These are phyloP conservation scores for Melaleuca quinquenervia DNA, from an alignment of 345 rosid genomes.

Conservation along the genomic window DNA sequence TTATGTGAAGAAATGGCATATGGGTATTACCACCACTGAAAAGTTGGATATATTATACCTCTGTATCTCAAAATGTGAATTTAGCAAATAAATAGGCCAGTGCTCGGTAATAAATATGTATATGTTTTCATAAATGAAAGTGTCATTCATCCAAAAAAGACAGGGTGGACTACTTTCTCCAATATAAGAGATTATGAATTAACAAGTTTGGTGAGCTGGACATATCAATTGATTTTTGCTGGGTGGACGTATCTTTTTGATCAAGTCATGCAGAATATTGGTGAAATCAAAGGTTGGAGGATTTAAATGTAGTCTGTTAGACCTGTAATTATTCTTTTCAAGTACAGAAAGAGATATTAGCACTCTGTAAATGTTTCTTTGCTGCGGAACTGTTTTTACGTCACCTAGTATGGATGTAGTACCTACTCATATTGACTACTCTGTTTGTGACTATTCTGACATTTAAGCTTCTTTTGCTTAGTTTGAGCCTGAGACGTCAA, in stretches of 20 bases:
- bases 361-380: background rate
- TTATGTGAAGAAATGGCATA: background rate
- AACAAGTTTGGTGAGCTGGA: background rate
- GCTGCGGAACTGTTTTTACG: background rate
- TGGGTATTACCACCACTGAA: background rate
- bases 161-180: background rate
- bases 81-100: background rate
- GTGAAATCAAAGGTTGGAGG: background rate
- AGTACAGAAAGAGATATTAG: background rate
- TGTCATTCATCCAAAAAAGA: background rate
- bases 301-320: background rate
- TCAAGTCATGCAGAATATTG: background rate
- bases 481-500: conserved; percentile 98
- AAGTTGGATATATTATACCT: background rate
- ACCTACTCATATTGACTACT: background rate
- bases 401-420: background rate
- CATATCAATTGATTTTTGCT: background rate
- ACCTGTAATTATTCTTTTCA: background rate
- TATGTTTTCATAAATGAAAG: background rate
- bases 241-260: background rate
- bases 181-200: background rate
- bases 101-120: background rate
- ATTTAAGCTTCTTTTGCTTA: conserved; percentile 15
- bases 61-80: background rate
- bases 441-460: background rate